phyloP scores from a whole-genome alignment of 106 monocot genomes.

The Apostasia ramifera region DNA sequence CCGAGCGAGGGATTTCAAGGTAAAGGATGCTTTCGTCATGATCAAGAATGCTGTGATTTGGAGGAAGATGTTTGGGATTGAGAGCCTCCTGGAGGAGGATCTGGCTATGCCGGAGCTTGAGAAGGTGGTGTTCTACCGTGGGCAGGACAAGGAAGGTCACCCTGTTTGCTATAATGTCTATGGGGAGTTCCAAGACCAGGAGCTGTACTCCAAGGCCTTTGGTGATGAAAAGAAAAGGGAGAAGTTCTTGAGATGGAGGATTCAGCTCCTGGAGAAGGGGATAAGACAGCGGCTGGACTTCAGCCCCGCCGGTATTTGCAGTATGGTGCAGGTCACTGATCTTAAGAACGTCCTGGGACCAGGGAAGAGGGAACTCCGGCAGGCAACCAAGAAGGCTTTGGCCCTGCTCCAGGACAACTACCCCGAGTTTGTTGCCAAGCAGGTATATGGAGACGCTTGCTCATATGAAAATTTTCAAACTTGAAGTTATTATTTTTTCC shows the following conservation, averaged over 20 bases:
- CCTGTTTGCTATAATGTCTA: slow-evolving; percentile 58
- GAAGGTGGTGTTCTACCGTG: slow-evolving; percentile 36
- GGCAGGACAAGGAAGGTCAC: slow-evolving; percentile 38
- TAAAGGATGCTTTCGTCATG: slow-evolving; percentile 23
- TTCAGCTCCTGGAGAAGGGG: slow-evolving; percentile 50
- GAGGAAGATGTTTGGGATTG: slow-evolving; percentile 22
- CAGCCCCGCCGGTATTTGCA: slow-evolving; percentile 21
- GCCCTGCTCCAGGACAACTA: slow-evolving; percentile 49
- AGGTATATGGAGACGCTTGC: slow-evolving; percentile 9
- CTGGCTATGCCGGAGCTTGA: slow-evolving; percentile 20
- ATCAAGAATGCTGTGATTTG: slow-evolving; percentile 24
- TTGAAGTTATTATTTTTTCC: too few species aligned
- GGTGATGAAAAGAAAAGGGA: slow-evolving; percentile 40
- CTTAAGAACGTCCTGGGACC: slow-evolving; percentile 35
- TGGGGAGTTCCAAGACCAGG: slow-evolving; percentile 55
- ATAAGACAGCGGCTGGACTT: slow-evolving; percentile 40
- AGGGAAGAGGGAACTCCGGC: slow-evolving; percentile 33
- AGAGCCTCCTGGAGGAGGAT: slow-evolving; percentile 24
- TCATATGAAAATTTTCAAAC: background rate
- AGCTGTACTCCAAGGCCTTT: slow-evolving; percentile 35
- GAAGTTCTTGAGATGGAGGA: slow-evolving; percentile 54
- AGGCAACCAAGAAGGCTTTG: slow-evolving; percentile 33
- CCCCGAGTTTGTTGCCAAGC: slow-evolving; percentile 49
- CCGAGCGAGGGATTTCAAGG: slow-evolving; percentile 25
- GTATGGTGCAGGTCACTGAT: slow-evolving; percentile 61